phyloP scores from a whole-genome alignment of 2,329 filamentous ascomycete genomes.

The Aspergillus sp. region DNA sequence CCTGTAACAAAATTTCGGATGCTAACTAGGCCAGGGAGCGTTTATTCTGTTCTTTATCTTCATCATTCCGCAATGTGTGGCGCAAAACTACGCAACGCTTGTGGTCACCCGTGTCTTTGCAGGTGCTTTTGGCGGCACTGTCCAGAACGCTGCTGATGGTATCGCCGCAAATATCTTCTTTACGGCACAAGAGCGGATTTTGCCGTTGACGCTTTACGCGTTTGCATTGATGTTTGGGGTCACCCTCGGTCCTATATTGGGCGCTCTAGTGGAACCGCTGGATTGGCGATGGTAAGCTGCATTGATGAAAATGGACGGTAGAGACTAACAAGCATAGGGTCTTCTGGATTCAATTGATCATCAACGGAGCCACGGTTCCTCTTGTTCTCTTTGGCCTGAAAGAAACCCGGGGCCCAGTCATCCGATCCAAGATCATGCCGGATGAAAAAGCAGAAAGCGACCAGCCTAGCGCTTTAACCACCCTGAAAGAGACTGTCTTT shows the following conservation, averaged over 20 bases:
- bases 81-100: neutral
- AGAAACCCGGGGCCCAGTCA: neutral
- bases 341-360: conserved; percentile 2
- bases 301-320: neutral
- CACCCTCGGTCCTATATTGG: neutral
- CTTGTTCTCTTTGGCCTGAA: neutral
- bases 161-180: conserved; percentile 1
- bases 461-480: neutral
- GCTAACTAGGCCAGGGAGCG: neutral
- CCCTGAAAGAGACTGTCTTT: neutral
- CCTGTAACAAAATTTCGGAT: neutral
- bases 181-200: neutral
- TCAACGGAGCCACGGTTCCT: neutral
- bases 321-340: neutral
- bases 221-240: conserved; percentile 1
- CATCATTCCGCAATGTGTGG: neutral
- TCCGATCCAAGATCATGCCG: neutral
- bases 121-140: neutral
- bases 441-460: neutral
- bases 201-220: neutral
- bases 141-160: conserved; percentile 1
- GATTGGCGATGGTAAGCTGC: conserved; percentile 1
- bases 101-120: conserved; percentile 1
- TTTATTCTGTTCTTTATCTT: conserved; percentile 1
- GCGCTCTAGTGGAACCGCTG: neutral